phyloP scores from a whole-genome alignment of 208 protist species.

The Leishmania lainsoni region DNA sequence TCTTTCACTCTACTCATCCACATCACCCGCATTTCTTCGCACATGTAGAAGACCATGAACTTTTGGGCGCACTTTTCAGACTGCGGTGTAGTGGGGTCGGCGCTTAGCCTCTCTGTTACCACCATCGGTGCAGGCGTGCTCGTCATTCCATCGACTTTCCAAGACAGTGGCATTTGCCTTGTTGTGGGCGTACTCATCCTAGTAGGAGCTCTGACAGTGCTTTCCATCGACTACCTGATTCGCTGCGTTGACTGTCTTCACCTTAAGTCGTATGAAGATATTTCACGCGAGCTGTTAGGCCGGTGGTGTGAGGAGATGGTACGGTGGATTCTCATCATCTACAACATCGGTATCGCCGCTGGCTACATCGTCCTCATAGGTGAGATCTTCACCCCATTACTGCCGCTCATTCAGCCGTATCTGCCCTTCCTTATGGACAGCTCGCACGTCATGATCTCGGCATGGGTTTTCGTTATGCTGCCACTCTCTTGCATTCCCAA shows the following conservation, averaged over 20 bases:
- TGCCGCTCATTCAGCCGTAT: constrained; percentile 46
- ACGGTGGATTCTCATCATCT: constrained; percentile 78
- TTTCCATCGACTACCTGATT: constrained; percentile 82
- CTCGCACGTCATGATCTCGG: constrained; percentile 49
- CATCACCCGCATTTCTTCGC: not conserved
- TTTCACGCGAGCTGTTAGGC: constrained; percentile 70
- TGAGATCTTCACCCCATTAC: constrained; percentile 67
- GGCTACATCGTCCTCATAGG: constrained; percentile 83
- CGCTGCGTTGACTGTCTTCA: constrained; percentile 60
- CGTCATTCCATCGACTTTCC: constrained; percentile 60
- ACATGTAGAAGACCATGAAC: not conserved
- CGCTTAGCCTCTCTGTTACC: constrained; percentile 67
- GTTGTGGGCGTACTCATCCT: constrained; percentile 43
- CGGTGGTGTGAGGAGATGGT: constrained; percentile 59
- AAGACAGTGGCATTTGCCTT: constrained; percentile 64
- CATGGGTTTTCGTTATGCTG: constrained; percentile 69
- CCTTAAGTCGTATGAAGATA: constrained; percentile 82
- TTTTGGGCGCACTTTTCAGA: constrained; percentile 22
- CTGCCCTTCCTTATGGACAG: constrained; percentile 50
- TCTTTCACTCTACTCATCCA: not conserved
- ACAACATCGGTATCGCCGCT: constrained; percentile 65
- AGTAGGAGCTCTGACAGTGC: constrained; percentile 53
- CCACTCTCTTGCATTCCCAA: constrained; percentile 68
- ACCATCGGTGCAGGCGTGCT: constrained; percentile 77
- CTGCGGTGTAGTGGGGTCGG: constrained; percentile 39